Base-by-base conservation (phyloP, 305 asterid genomes). In the Salvia sclarea region DNA sequence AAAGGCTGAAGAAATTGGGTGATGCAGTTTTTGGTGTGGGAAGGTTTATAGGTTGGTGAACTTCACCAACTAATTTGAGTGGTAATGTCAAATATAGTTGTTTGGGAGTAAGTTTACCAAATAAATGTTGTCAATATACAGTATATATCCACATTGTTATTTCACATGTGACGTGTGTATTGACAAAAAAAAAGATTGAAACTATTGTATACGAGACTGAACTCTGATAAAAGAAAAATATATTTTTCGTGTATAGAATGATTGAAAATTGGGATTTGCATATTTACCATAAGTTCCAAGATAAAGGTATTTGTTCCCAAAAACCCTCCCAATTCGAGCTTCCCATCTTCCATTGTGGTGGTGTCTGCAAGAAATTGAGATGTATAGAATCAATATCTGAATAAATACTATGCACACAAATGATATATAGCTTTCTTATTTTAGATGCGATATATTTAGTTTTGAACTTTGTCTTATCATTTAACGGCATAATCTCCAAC, bases 341-440 rank as follows among this genome's bases (percentile, higher is more conserved):
- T 91, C 97, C 97, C 97, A 91, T 86, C 95, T 85, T 71, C 97
- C 97, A 68, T 91, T 91, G 66, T 91, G 97, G 31, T 91, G 97
- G 74, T 91, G 97, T 64, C 97, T 90, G 80, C 68, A 73, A 31
- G 40, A 9, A 68, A 31, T 65, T 40, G 12, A 31, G 4, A 79
- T 45, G 13, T 45, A 45, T 20, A 62, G 44, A 22, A 6, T 45
- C 14, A 18, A 48, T 16, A 16, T 50, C 5, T 3, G 13, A 21
- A 49, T 16, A 2, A 5, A 11, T 28, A 14, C 16, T 58, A 49
- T 49, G n/a, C 59, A 4, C 2, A 3, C 9, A 33, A 33, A 6
- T 16, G 18, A 8, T 20, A 11, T 31, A 10, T 4, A n/a, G 12
- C 18, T n/a, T 2, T 45, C 53, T 17, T 17, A 24, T 16, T 45